Conservation (phyloP, 768 basidiomycete genomes). For the Lepiota brunneoincarnata region DNA sequence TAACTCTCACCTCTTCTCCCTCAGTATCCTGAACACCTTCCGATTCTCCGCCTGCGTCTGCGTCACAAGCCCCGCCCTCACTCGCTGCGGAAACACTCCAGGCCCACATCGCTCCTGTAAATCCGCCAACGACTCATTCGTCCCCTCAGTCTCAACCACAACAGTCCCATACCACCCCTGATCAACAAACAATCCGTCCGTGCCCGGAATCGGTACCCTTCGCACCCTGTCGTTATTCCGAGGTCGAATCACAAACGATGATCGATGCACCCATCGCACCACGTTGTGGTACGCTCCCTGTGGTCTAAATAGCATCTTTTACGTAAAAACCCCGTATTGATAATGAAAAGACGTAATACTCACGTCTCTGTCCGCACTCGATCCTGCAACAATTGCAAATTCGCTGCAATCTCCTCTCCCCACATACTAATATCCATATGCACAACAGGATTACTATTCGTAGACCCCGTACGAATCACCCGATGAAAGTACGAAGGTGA, state of each 20-base stretch:
- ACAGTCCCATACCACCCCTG: constrained; percentile 82
- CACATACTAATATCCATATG: constrained; percentile 77
- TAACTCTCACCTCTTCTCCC: constrained; percentile 64
- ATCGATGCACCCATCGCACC: constrained; percentile 83
- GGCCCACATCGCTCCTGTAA: constrained; percentile 71
- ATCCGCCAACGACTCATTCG: constrained; percentile 80
- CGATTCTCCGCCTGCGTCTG: constrained; percentile 37
- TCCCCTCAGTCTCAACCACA: constrained; percentile 84
- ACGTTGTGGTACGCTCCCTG: constrained; percentile 79
- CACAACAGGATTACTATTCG: constrained; percentile 55
- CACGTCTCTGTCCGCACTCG: constrained; percentile 79
- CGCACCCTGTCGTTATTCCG: constrained; percentile 14
- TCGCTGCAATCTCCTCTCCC: constrained; percentile 72
- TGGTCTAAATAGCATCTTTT: constrained; percentile 43
- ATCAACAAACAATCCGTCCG: constrained; percentile 60
- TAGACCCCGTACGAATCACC: constrained; percentile 64
- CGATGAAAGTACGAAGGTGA: constrained; percentile 89
- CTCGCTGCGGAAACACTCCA: constrained; percentile 62
- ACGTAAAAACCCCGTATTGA: not conserved
- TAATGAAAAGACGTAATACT: no score
- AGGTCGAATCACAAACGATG: constrained; percentile 67
- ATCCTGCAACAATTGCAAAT: constrained; percentile 76
- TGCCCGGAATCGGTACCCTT: constrained; percentile 54
- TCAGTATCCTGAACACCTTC: constrained; percentile 61
- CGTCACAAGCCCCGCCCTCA: constrained; percentile 34